phyloP scores from a whole-genome alignment of 2,329 filamentous ascomycete species.

The Ceratocystis alfenasii region DNA sequence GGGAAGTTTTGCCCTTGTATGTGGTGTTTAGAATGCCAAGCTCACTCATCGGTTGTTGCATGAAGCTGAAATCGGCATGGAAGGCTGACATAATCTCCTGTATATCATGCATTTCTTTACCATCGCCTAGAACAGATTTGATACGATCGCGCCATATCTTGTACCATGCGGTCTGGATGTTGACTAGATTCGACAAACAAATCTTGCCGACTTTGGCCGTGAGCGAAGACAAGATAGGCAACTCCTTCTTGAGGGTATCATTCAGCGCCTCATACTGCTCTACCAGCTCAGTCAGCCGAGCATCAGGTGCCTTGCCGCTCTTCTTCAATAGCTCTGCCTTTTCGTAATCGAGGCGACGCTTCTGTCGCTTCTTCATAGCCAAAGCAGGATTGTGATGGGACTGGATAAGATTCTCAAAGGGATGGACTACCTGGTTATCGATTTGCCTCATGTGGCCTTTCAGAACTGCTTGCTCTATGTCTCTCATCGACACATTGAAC shows the following conservation, averaged over 20 bases:
- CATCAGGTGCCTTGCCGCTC: slow-evolving; percentile 72
- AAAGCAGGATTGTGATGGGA: slow-evolving; percentile 73
- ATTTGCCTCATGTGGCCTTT: slow-evolving; percentile 75
- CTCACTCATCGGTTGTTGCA: slow-evolving; percentile 57
- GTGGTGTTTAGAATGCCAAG: slow-evolving; percentile 70
- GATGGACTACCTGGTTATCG: slow-evolving; percentile 71
- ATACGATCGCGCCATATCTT: slow-evolving; percentile 75
- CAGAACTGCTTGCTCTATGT: slow-evolving; percentile 70
- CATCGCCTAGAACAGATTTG: slow-evolving; percentile 56
- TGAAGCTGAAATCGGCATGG: slow-evolving; percentile 62
- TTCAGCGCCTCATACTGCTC: slow-evolving; percentile 88
- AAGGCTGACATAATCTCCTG: slow-evolving; percentile 67
- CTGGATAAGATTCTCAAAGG: slow-evolving; percentile 65
- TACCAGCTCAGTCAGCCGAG: slow-evolving; percentile 69
- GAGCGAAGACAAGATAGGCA: slow-evolving; percentile 68
- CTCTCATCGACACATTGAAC: slow-evolving; percentile 76
- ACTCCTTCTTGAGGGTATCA: slow-evolving; percentile 81
- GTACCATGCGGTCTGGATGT: slow-evolving; percentile 75
- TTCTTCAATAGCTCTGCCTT: slow-evolving; percentile 67
- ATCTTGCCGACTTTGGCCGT: slow-evolving; percentile 77
- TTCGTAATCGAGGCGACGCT: slow-evolving; percentile 81
- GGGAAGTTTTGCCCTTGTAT: slow-evolving; percentile 47
- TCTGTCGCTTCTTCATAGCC: slow-evolving; percentile 88
- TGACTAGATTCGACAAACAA: slow-evolving; percentile 71
- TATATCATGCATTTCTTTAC: slow-evolving; percentile 50